Percentiles rank a stretch among this genome's conserved stretches.
Evolutionary conservation across 768 basidiomycete species (phyloP).

Genomic region (Boletus reticulatus): DNA sequence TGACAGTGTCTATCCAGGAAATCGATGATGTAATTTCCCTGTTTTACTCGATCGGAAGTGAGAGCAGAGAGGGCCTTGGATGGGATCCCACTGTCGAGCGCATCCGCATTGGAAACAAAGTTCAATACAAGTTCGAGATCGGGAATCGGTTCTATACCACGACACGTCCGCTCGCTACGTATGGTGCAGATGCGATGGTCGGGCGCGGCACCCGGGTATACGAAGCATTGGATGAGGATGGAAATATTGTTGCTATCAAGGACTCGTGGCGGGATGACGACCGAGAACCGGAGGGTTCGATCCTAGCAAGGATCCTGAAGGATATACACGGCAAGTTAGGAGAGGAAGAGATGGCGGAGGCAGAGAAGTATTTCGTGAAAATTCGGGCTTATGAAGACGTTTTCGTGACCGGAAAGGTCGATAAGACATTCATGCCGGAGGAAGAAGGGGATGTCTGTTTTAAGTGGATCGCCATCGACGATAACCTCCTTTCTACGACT

Average conservation of each 20-base stretch:
- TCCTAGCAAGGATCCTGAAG: not conserved
- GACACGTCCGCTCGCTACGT: not conserved
- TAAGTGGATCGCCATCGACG: not conserved
- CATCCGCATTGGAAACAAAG: not conserved
- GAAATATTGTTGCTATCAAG: not conserved
- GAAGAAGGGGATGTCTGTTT: too few relatives aligned
- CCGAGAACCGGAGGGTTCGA: not conserved
- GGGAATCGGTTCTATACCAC: not conserved
- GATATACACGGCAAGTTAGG: not conserved
- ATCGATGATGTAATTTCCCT: constrained; percentile 1
- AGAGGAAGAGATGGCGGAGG: not conserved
- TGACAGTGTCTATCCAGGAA: not conserved
- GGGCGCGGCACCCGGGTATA: not conserved
- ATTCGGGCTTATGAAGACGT: not conserved
- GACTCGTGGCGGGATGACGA: not conserved
- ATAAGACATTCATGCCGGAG: not conserved
- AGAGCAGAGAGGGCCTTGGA: not conserved
- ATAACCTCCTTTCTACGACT: not conserved
- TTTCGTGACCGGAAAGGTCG: not conserved
- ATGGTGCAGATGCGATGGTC: not conserved
- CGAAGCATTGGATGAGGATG: not conserved
- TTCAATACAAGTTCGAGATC: not conserved
- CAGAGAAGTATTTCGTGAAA: not conserved
- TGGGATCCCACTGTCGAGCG: not conserved
- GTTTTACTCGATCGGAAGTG: constrained; percentile 1